Base-by-base conservation (phyloP, 768 basidiomycete genomes). In the Collybiopsis luxurians region DNA sequence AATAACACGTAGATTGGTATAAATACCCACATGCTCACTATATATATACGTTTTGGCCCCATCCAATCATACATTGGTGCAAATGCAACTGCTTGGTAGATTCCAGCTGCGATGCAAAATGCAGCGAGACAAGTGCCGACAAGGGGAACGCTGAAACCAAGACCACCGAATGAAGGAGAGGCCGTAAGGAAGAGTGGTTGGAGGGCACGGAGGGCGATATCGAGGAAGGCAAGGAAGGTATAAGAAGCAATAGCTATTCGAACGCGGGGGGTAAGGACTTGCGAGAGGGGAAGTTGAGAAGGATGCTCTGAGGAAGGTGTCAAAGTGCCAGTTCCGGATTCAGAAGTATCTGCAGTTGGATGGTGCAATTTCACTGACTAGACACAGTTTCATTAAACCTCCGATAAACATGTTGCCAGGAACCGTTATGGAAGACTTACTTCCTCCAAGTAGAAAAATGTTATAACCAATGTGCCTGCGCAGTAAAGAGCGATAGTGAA, bases 121-220 rank as follows among this genome's bases (percentile, higher is more conserved):
- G 69, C 59, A 9, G 77, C 78, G 15, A 86, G 74, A 36, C 84
- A 75, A 43, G 74, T 71, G 10, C 86, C 86, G 17, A 89, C 85
- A 17, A 65, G 58, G 7, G 76, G 71, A 2, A 85, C 80, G 7
- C 76, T 66, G 11, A 87, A 70, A 4, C 79, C 84, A 24, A 87
- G 77, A 0, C 86, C 86, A 13, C 86, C 86, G 5, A 79, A 73
- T 2, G 68, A 67, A 53, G 80, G 67, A 2, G 85, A 81, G 3
- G 83, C 84, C 23, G 83, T 77, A 50, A 78, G 74, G 69, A 85
- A 86, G 21, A 86, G 69, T 0, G 86, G 86, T 30, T 74, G 71
- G 17, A 76, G 56, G 3, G 68, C 65, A 34, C 66, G 69, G 49
- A 66, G 64, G 9, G 71, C 60, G 31, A 71, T 67, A 56, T 76